These are phyloP conservation scores for Apiospora phragmitis DNA, from an alignment of 2,329 filamentous ascomycete genomes.

Conservation along the genomic window DNA sequence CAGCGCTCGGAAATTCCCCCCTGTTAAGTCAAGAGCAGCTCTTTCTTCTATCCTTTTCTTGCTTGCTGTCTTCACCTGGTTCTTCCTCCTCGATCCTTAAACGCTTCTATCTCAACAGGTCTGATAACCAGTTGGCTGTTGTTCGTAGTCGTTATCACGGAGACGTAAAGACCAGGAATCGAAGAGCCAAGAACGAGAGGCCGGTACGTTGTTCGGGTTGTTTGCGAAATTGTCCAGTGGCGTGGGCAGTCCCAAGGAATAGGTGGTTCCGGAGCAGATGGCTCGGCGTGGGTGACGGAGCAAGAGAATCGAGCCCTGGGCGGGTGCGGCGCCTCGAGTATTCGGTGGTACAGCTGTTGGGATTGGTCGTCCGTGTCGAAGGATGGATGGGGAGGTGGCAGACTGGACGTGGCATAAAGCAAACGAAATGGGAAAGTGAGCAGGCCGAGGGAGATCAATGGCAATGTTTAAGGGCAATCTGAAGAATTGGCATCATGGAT, in stretches of 20 bases:
- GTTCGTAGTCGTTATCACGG: not conserved
- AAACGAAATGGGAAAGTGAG: slow-evolving; percentile 25
- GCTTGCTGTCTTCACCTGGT: not conserved
- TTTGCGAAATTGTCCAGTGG: not conserved
- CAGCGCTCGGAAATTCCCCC: not conserved
- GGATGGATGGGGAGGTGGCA: not conserved
- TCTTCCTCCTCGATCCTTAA: not conserved
- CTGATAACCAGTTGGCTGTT: slow-evolving; percentile 28
- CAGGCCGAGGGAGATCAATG: slow-evolving; percentile 29
- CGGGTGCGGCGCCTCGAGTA: not conserved
- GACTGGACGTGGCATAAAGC: slow-evolving; percentile 23
- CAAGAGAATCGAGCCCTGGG: not conserved
- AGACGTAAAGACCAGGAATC: not conserved
- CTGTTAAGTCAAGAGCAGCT: not conserved
- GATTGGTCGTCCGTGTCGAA: slow-evolving; percentile 1
- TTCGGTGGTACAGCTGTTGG: slow-evolving; percentile 1
- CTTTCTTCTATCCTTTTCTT: not conserved
- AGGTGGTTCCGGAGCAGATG: too few species aligned
- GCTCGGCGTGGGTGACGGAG: not conserved
- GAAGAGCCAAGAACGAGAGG: not conserved
- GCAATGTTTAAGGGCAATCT: slow-evolving; percentile 34
- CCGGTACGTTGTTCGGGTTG: not conserved
- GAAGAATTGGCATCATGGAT: slow-evolving; percentile 17
- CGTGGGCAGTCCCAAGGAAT: not conserved
- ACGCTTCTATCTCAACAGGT: not conserved